Conservation (phyloP, 179 eudicot genomes). For the Heliamphora pulchella region DNA sequence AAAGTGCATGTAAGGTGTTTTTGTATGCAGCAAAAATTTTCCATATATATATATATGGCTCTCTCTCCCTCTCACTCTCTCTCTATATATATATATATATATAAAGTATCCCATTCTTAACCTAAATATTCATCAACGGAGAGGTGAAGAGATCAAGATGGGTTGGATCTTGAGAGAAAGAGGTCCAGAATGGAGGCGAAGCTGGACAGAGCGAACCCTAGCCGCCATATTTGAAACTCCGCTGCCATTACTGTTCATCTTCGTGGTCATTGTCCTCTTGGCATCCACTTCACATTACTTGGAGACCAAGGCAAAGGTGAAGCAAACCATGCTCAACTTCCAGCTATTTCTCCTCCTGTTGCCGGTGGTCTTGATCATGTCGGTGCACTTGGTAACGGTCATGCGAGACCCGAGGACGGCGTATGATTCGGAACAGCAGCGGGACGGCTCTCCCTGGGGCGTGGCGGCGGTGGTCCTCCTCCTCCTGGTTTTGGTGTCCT, state of each 20-base stretch:
- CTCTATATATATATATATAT: too few relatives aligned
- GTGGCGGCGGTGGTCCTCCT: not conserved
- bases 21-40: too few relatives aligned
- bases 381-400: not conserved
- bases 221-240: slow-evolving; percentile 5
- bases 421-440: not conserved
- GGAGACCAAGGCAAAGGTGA: not conserved
- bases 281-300: not conserved
- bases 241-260: not conserved
- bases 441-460: not conserved
- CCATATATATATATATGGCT: too few relatives aligned
- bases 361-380: not conserved
- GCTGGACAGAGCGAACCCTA: slow-evolving; percentile 12
- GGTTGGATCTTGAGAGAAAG: not conserved
- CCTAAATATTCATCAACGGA: too few relatives aligned
- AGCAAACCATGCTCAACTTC: not conserved
- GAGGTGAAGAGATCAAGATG: slow-evolving; percentile 7
- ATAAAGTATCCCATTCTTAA: too few relatives aligned
- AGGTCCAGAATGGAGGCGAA: not conserved
- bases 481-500: slow-evolving; percentile 11
- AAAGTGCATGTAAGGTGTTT: too few relatives aligned
- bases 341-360: not conserved
- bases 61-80: too few relatives aligned
- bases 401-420: not conserved
- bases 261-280: not conserved